Base-by-base conservation (phyloP, 2,329 filamentous ascomycete genomes). In the Claviceps fusiformis region DNA sequence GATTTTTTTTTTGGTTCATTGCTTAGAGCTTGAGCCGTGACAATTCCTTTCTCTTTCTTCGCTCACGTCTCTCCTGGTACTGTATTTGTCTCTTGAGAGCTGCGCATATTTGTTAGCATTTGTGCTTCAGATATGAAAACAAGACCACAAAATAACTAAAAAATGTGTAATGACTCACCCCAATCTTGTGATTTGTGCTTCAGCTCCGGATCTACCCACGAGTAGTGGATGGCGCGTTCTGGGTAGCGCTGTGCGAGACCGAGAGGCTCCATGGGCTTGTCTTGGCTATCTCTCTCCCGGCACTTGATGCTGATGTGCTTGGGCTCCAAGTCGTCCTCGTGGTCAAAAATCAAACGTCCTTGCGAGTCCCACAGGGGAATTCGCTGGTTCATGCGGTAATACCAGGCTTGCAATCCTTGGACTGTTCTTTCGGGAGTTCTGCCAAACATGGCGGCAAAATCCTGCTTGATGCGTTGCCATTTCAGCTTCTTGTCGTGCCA, bases 171-270 rank as follows among this genome's bases (percentile, higher is more conserved):
- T 24, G 24, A 24, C 24, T 24, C 64, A 75, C 74, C 68, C 61
- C 72, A 68, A 54, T 70, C 64, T 54, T 65, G 64, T 8, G 71
- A 69, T 43, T 68, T 65, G 48, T 61, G 57, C 60, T 73, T 73
- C 52, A 71, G 59, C 50, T 71, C 67, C 2, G 63, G 54, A 8
- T 70, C 65, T 15, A 77, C 71, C 75, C 75, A 77, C 5, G 62
- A 53, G 60, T 77, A 77, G 41, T 68, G 63, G 43, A 76, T 64
- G 7, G 74, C 74, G 29, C 73, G 68, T 55, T 77, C 74, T 2
- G 75, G 75, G 55, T 73, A 77, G n/a, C 75, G 67, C 54, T 71
- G 70, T 0, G 66, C 69, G 11, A 72, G 62, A 1, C 70, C 70
- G 29, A 71, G 61, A 1, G 67, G 68, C 55, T 70, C 67, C 61